Conservation (phyloP, 2,329 filamentous ascomycete genomes). For the Fusarium sp. region DNA sequence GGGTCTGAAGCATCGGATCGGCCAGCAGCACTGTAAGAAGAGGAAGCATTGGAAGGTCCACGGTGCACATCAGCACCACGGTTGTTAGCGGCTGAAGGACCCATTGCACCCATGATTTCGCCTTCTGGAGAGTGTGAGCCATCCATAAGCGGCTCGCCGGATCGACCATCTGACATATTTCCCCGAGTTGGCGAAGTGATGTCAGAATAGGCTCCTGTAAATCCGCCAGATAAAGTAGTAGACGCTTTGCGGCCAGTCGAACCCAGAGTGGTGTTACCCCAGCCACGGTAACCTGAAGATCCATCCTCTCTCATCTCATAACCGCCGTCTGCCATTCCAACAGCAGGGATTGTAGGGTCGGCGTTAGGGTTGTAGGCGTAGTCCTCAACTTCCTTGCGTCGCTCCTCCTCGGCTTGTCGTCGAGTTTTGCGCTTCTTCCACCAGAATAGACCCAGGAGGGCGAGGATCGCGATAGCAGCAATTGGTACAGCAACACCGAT, state of each 20-base stretch:
- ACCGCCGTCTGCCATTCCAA: constrained; percentile 64
- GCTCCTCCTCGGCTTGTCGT: constrained; percentile 86
- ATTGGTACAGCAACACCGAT: constrained; percentile 96
- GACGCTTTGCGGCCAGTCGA: constrained; percentile 86
- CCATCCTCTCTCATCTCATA: constrained; percentile 85
- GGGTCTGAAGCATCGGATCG: constrained; percentile 78
- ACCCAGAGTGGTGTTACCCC: constrained; percentile 83
- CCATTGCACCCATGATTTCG: constrained; percentile 86
- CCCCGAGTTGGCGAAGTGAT: constrained; percentile 74
- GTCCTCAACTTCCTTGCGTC: constrained; percentile 96
- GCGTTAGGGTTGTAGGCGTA: constrained; percentile 99
- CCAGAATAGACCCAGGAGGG: constrained; percentile 81
- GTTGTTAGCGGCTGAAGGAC: constrained; percentile 76
- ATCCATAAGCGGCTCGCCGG: constrained; percentile 72
- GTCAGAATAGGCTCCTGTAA: constrained; percentile 79
- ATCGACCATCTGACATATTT: constrained; percentile 76
- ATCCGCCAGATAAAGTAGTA: constrained; percentile 86
- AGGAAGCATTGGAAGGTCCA: constrained; percentile 95
- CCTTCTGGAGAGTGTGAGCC: constrained; percentile 73
- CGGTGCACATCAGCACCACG: constrained; percentile 80
- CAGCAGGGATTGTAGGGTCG: constrained; percentile 79
- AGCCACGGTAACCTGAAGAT: constrained; percentile 88
- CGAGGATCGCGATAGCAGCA: constrained; percentile 84
- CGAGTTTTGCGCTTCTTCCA: constrained; percentile 91
- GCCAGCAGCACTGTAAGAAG: constrained; percentile 87